These are phyloP conservation scores for Alternaria alternata DNA, from an alignment of 2,329 filamentous ascomycete species.

Conservation along the genomic window DNA sequence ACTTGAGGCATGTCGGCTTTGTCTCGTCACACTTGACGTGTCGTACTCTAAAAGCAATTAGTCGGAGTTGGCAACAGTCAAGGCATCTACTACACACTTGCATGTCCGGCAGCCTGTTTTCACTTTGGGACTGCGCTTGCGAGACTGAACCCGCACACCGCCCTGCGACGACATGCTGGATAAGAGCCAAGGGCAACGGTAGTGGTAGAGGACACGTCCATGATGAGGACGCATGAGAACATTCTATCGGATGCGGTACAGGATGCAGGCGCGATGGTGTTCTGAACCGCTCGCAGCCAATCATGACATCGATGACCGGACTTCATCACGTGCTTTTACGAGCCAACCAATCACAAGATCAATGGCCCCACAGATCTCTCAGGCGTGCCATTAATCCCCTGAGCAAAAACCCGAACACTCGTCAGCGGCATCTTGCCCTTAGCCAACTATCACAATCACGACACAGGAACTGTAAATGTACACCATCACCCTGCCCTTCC, in stretches of 20 bases:
- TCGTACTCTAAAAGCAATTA: constrained; percentile 8
- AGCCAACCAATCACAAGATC: constrained; percentile 14
- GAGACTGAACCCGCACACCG: not conserved
- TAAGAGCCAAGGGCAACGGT: not conserved
- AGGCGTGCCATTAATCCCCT: not conserved
- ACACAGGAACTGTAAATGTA: not conserved
- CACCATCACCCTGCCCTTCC: not conserved
- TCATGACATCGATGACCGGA: not conserved
- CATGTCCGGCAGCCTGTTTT: constrained; percentile 38
- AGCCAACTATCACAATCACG: no score
- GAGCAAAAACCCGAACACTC: no score
- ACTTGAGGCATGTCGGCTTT: constrained; percentile 33
- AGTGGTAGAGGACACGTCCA: not conserved
- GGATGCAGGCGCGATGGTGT: not conserved
- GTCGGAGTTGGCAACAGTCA: not conserved
- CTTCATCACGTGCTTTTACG: constrained; percentile 21
- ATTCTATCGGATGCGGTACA: not conserved
- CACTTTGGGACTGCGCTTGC: constrained; percentile 29
- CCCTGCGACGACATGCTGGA: constrained; percentile 9
- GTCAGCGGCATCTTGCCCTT: no score
- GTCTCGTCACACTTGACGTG: constrained; percentile 38
- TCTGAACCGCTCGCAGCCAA: not conserved
- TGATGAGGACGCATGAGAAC: not conserved
- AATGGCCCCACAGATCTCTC: not conserved
- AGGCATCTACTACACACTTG: constrained; percentile 28